Evolutionary conservation across 2,329 filamentous ascomycete genomes (phyloP), one percentile per base, ranked within the genome.

Genomic region (Davidsoniella neocaledoniae): DNA sequence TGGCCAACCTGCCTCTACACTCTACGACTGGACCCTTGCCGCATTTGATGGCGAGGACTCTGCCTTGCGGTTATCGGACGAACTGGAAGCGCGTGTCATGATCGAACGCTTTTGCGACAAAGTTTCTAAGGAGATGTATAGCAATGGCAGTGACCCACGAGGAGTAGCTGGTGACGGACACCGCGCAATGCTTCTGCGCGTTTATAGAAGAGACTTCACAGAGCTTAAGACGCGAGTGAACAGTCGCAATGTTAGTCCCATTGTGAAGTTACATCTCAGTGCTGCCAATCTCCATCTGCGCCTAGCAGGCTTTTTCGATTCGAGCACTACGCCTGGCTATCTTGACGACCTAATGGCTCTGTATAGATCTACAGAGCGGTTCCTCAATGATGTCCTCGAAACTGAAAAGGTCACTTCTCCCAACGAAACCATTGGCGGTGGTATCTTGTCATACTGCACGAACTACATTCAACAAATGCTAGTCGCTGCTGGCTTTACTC

Each of bases 401-500:
- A 70, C 73, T 36, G 66, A 71, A 45, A 71, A 72, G 54, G 64
- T 65, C 10, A 66, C 65, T 2, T 69, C 68, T 9, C 65, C 67
- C 2, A 64, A 65, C 38, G 68, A 72, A 29, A 63, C 64, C 44
- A 66, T 63, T 36, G 64, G 65, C 48, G 70, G 74, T 6, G 70
- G 72, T 45, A 72, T 81, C 46, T 66, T 86, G 25, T 72, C 73
- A 46, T 80, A 83, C 58, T 74, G 78, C 23, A 81, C 76, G 55
- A 86, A 82, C 60, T 88, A 88, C 62, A 76, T 90, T 48, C 79
- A 86, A 60, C 84, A 90, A 63, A 88, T 90, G 81, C 76, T 87
- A 51, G 77, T 88, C n/a, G 84, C 83, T 2, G 83, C 81, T 4
- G 79, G 81, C 3, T 87, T 87, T 57, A 79, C 83, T 1, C 67